Conservation (phyloP, 371 early-diverging fungal genomes). For the Mortierella sp. region DNA sequence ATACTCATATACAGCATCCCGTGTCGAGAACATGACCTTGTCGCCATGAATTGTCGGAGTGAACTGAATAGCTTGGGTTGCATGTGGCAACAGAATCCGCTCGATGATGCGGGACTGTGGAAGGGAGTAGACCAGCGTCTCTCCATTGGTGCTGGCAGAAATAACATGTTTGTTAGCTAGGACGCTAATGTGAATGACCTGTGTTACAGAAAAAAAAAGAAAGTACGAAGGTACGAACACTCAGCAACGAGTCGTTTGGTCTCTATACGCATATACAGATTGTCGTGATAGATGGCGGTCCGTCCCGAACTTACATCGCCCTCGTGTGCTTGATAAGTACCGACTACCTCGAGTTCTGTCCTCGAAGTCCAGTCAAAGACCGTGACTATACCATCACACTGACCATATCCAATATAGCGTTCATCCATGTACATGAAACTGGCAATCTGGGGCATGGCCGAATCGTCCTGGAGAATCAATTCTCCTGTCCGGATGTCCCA, state of each 20-base stretch:
- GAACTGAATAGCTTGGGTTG: constrained; percentile 46
- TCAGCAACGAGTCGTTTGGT: neutral
- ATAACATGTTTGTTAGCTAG: constrained; percentile 29
- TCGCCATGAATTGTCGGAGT: constrained; percentile 45
- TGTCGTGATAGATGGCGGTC: too few species aligned
- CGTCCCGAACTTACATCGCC: constrained; percentile 38
- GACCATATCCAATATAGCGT: constrained; percentile 44
- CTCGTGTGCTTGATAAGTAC: constrained; percentile 41
- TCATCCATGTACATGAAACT: constrained; percentile 50
- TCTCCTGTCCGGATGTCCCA: constrained; percentile 48
- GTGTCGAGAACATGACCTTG: constrained; percentile 53
- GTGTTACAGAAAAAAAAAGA: neutral
- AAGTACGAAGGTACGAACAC: neutral
- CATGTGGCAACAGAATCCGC: constrained; percentile 42
- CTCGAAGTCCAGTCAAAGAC: constrained; percentile 53
- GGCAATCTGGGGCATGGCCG: constrained; percentile 41
- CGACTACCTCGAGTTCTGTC: constrained; percentile 28
- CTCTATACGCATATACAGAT: too few species aligned
- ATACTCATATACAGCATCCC: constrained; percentile 52
- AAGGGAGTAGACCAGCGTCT: constrained; percentile 42
- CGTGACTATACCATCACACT: constrained; percentile 39
- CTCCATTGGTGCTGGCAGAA: constrained; percentile 50
- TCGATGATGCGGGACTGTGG: constrained; percentile 23
- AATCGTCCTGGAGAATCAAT: constrained; percentile 41
- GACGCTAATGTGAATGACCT: constrained; percentile 49